Conservation (phyloP, 225 moss, liverwort and hornwort genomes). For the Ulota crispa region DNA sequence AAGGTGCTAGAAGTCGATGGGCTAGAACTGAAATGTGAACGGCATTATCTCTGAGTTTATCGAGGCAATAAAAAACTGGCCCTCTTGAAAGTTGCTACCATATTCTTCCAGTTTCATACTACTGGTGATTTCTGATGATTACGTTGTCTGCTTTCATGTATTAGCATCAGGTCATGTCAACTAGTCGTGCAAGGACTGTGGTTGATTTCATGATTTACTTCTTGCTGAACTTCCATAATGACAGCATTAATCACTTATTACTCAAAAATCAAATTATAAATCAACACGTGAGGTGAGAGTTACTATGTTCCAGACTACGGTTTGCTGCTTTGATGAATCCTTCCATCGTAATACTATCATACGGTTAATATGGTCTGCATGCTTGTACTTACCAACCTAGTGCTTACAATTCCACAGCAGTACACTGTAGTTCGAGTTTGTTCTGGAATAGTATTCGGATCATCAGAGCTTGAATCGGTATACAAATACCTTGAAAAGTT, state of each 20-base stretch:
- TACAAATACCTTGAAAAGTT: background rate
- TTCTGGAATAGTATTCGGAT: background rate
- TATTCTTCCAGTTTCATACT: background rate
- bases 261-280: background rate
- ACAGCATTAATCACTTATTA: background rate
- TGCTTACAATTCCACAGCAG: background rate
- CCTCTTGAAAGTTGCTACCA: slow-evolving; percentile 4
- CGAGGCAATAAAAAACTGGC: slow-evolving; percentile 22
- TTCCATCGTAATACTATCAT: background rate
- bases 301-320: background rate
- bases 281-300: background rate
- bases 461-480: background rate
- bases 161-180: background rate
- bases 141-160: background rate
- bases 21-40: slow-evolving; percentile 10
- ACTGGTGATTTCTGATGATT: background rate
- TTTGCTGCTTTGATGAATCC: background rate
- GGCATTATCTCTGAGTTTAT: slow-evolving; percentile 18
- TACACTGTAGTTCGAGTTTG: background rate
- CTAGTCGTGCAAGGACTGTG: background rate
- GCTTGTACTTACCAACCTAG: background rate
- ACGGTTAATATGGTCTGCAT: background rate
- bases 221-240: background rate
- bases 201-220: background rate
- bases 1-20: slow-evolving; percentile 4